Conservation (phyloP, 2,329 filamentous ascomycete species). For the Xylariaceae sp. region DNA sequence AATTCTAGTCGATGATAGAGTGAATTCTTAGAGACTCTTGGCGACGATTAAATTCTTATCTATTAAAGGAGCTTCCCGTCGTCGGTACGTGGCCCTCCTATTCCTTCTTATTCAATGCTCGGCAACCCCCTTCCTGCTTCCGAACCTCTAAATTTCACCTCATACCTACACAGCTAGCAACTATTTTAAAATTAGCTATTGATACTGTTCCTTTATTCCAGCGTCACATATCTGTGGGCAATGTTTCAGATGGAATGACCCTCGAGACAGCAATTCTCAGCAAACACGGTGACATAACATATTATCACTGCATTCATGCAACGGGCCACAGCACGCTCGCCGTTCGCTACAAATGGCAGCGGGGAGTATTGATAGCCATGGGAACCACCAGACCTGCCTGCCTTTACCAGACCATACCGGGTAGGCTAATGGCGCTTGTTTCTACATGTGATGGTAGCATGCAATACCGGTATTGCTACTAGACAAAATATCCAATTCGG, state of each 20-base stretch:
- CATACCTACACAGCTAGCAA: too few relatives aligned
- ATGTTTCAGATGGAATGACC: background rate
- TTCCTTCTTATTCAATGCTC: too few relatives aligned
- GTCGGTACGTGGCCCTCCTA: too few relatives aligned
- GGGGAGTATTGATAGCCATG: background rate
- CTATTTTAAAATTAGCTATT: background rate
- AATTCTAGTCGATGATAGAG: background rate
- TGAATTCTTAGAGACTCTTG: slow-evolving; percentile 3
- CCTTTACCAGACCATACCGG: slow-evolving; percentile 4
- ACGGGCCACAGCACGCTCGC: background rate
- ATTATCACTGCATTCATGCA: slow-evolving; percentile 22
- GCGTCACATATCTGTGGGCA: background rate
- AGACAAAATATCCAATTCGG: background rate
- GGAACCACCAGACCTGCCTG: slow-evolving; percentile 15
- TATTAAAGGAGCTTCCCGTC: too few relatives aligned
- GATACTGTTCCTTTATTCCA: slow-evolving; percentile 23
- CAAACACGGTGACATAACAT: background rate
- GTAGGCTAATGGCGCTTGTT: slow-evolving; percentile 10
- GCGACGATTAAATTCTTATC: background rate
- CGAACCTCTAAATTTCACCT: too few relatives aligned
- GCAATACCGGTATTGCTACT: slow-evolving; percentile 8
- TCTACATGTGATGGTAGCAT: background rate
- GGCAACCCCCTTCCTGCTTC: too few relatives aligned
- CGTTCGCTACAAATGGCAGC: background rate
- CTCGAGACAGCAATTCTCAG: slow-evolving; percentile 22